Percentiles rank a stretch among this genome's conserved stretches.
Evolutionary conservation across 345 rosid genomes (phyloP).

Genomic region (Salix exigua): DNA sequence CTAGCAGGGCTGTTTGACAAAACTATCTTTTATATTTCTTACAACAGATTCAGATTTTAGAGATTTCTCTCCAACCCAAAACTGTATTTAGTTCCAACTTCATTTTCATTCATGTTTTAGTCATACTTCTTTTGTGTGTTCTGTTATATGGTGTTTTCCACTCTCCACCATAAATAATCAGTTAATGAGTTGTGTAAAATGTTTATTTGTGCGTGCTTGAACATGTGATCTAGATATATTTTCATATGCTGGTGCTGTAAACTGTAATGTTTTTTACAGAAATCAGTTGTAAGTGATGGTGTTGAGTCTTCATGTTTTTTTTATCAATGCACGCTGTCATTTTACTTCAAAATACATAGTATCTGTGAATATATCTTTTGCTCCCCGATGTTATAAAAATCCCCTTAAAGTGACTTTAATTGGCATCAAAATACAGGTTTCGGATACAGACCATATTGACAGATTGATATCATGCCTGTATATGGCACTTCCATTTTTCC

Average conservation of each 20-base stretch:
- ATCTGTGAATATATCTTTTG: not conserved
- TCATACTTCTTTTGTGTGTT: not conserved
- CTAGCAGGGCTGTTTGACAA: not conserved
- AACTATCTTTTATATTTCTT: not conserved
- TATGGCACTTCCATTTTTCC: slow-evolving; percentile 89
- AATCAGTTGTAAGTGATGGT: not conserved
- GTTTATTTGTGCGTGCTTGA: not conserved
- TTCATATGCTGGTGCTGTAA: not conserved
- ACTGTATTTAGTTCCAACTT: not conserved
- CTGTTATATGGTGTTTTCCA: not conserved
- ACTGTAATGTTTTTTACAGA: not conserved
- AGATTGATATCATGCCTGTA: slow-evolving; percentile 91
- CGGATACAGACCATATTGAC: slow-evolving; percentile 88
- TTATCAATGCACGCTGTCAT: not conserved
- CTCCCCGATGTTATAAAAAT: not conserved
- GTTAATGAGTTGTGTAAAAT: not conserved
- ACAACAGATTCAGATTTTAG: not conserved
- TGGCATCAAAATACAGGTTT: slow-evolving; percentile 51
- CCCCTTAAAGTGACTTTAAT: not conserved
- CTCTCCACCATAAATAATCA: not conserved
- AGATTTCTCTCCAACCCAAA: not conserved
- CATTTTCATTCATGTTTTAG: not conserved
- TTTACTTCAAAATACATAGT: not conserved
- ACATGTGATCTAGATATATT: not conserved
- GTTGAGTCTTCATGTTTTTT: not conserved